Percentiles rank a stretch among this genome's conserved stretches.
Evolutionary conservation across 345 rosid species (phyloP).

Genomic region (Melaleuca quinquenervia): DNA sequence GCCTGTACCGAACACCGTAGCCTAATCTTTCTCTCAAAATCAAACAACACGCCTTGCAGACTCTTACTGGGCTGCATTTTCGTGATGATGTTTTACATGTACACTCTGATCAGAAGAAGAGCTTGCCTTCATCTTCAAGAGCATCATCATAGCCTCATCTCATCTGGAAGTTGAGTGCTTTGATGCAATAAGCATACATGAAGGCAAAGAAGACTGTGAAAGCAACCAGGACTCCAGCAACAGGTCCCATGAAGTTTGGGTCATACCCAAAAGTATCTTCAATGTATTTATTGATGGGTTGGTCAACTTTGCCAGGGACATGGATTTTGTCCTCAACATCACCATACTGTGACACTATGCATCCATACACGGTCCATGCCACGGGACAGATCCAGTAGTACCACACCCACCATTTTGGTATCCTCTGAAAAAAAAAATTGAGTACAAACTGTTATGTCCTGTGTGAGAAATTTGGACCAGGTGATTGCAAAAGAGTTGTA

Average conservation of each 20-base stretch:
- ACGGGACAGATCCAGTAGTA: conserved; percentile 85
- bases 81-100: neutral
- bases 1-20: neutral
- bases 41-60: neutral
- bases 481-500: neutral
- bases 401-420: conserved; percentile 93
- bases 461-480: rapidly evolving
- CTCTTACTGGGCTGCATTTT: neutral
- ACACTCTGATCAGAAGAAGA: neutral
- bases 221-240: conserved; percentile 51
- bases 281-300: conserved; percentile 31
- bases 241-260: conserved; percentile 53
- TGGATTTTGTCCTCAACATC: conserved; percentile 29
- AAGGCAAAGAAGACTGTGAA: conserved; percentile 57
- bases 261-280: conserved; percentile 44
- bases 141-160: conserved; percentile 20
- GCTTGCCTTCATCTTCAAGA: neutral
- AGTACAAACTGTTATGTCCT: neutral
- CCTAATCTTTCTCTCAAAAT: neutral
- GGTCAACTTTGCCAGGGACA: conserved; percentile 26
- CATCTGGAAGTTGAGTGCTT: conserved; percentile 66
- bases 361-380: conserved; percentile 79
- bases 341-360: conserved; percentile 61
- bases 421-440: conserved; percentile 27
- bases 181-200: conserved; percentile 64